phyloP scores from a whole-genome alignment of 805 yeast species.

The Wickerhamomyces pijperi region DNA sequence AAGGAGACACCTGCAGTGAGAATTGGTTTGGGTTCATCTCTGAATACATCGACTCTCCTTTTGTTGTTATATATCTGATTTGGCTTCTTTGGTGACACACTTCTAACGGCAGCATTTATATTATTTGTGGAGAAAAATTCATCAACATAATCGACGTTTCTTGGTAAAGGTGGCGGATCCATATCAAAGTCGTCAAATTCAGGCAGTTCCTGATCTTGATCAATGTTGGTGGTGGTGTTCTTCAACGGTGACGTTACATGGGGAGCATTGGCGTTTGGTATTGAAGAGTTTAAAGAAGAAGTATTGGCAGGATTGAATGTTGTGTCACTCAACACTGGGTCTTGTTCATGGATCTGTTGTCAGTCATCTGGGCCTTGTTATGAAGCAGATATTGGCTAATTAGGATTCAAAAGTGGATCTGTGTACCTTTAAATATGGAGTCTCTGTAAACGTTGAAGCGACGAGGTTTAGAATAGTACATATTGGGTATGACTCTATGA shows the following conservation, averaged over 20 bases:
- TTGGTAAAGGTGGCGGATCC: background rate
- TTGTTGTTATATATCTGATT: background rate
- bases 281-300: background rate
- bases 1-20: background rate
- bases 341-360: background rate
- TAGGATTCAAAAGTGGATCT: background rate
- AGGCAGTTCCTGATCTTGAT: background rate
- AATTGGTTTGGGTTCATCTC: background rate
- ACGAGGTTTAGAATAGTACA: conserved; percentile 1
- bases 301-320: background rate
- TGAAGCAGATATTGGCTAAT: background rate
- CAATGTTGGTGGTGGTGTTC: background rate
- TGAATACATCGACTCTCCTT: background rate
- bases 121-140: conserved; percentile 10
- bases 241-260: background rate
- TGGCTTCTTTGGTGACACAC: conserved; percentile 8
- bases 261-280: background rate
- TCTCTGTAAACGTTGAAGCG: conserved; percentile 16
- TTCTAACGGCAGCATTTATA: conserved; percentile 4
- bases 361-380: background rate
- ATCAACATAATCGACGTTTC: background rate
- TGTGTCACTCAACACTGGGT: background rate
- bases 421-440: conserved; percentile 10
- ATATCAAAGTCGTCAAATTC: background rate
- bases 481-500: background rate